A percentile compares a stretch with the other conserved stretches of the same genome.
These are phyloP conservation scores for Leccinum sublutescens DNA, from an alignment of 768 basidiomycete genomes.

Conservation along the genomic window DNA sequence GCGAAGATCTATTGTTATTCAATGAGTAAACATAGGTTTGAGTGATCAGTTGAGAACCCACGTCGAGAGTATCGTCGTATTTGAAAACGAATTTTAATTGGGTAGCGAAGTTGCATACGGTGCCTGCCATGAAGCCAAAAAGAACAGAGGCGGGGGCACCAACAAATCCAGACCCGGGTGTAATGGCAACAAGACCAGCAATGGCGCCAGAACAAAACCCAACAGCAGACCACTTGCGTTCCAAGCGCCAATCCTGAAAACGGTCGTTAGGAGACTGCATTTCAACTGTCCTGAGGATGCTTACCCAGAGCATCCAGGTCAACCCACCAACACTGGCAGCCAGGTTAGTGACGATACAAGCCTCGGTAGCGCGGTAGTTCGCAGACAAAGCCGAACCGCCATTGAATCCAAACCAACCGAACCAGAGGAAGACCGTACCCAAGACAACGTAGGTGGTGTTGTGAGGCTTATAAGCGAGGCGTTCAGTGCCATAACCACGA, in stretches of 20 bases:
- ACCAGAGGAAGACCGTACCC: conserved; percentile 95
- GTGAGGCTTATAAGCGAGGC: conserved; percentile 90
- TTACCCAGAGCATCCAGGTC: conserved; percentile 89
- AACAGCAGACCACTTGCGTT: conserved; percentile 90
- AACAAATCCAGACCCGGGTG: conserved; percentile 81
- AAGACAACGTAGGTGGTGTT: conserved; percentile 91
- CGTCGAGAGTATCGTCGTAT: conserved; percentile 82
- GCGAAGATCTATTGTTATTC: conserved; percentile 72
- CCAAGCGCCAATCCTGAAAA: conserved; percentile 79
- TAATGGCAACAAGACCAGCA: conserved; percentile 85
- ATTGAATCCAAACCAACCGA: conserved; percentile 96
- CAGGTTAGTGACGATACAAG: conserved; percentile 92
- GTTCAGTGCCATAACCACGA: conserved; percentile 86
- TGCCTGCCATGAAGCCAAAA: conserved; percentile 83
- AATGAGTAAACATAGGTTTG: neutral
- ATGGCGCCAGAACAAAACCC: conserved; percentile 97
- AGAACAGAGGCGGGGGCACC: conserved; percentile 80
- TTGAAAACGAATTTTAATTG: conserved; percentile 81
- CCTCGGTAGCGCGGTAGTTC: conserved; percentile 82
- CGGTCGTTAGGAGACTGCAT: neutral
- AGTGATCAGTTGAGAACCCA: conserved; percentile 32
- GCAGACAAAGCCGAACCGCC: conserved; percentile 90
- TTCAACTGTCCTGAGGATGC: conserved; percentile 8
- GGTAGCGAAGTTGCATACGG: conserved; percentile 92
- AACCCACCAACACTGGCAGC: conserved; percentile 86